A percentile compares a stretch with the other conserved stretches of the same genome.
These are phyloP conservation scores for Ascocoryne sarcoides DNA, from an alignment of 2,329 filamentous ascomycete species.

Conservation along the genomic window DNA sequence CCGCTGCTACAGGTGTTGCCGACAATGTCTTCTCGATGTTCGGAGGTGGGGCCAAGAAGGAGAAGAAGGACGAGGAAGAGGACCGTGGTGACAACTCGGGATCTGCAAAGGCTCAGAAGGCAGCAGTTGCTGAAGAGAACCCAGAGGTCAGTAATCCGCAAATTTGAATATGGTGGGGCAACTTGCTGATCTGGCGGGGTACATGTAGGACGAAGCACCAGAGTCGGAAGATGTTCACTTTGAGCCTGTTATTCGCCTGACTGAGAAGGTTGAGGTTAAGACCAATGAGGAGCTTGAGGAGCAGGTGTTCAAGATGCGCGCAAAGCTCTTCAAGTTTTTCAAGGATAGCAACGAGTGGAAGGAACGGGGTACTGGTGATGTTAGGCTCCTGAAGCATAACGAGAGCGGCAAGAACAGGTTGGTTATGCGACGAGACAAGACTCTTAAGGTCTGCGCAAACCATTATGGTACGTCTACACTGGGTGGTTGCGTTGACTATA, in stretches of 20 bases:
- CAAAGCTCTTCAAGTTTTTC: constrained; percentile 98
- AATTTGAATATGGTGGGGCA: not conserved
- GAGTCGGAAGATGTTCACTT: constrained; percentile 94
- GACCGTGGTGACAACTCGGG: constrained; percentile 82
- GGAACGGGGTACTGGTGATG: constrained; percentile 95
- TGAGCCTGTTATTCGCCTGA: constrained; percentile 91
- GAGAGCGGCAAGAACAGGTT: constrained; percentile 96
- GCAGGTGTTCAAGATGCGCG: constrained; percentile 98
- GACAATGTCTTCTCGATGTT: constrained; percentile 95
- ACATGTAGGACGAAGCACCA: constrained; percentile 61
- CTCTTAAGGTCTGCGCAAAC: constrained; percentile 99
- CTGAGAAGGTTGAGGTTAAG: constrained; percentile 93
- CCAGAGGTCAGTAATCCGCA: constrained; percentile 22
- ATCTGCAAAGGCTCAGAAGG: constrained; percentile 71
- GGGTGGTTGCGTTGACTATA: constrained; percentile 5
- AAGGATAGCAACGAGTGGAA: constrained; percentile 93
- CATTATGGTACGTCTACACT: constrained; percentile 73
- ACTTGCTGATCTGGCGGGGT: not conserved
- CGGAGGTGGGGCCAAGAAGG: constrained; percentile 92
- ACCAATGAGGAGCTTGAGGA: constrained; percentile 98
- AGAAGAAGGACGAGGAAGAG: constrained; percentile 77
- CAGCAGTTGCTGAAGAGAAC: constrained; percentile 34
- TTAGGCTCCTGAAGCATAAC: constrained; percentile 95
- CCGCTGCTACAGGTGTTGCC: constrained; percentile 33
- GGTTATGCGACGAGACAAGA: constrained; percentile 99